Conservation (phyloP, 345 rosid species). For the Mallotus nudiflorus region DNA sequence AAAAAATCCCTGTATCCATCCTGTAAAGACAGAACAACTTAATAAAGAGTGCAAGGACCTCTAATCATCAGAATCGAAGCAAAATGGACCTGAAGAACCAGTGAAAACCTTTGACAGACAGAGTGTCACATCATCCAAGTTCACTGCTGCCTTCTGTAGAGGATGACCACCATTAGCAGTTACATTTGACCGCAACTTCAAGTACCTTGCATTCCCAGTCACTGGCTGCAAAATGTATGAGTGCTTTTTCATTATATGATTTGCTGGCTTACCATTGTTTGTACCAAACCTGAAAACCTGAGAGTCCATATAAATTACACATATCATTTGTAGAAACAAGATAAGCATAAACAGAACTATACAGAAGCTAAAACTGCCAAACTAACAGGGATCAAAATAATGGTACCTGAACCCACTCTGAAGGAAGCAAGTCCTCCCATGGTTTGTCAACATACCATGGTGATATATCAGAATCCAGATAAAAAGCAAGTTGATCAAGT, state of each 20-base stretch:
- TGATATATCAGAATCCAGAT: constrained; percentile 85
- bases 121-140: constrained; percentile 91
- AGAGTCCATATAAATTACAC: constrained; percentile 20
- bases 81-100: constrained; percentile 16
- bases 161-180: constrained; percentile 48
- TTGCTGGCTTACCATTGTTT: constrained; percentile 73
- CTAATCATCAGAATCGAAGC: constrained; percentile 17
- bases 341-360: constrained; percentile 6
- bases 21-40: constrained; percentile 47
- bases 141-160: constrained; percentile 74
- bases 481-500: constrained; percentile 88
- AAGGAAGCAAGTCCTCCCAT: constrained; percentile 89
- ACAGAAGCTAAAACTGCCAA: constrained; percentile 6
- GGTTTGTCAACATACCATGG: constrained; percentile 81
- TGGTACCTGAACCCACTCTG: constrained; percentile 88
- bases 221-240: constrained; percentile 90
- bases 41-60: constrained; percentile 25
- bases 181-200: constrained; percentile 51
- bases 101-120: constrained; percentile 81
- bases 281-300: constrained; percentile 91
- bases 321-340: constrained; percentile 6
- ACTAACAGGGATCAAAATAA: not conserved
- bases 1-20: constrained; percentile 81
- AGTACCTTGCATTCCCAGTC: constrained; percentile 83
- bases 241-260: constrained; percentile 53